phyloP scores from a whole-genome alignment of 1,284 basidiomycete species.

The Leucoagaricus sp. region DNA sequence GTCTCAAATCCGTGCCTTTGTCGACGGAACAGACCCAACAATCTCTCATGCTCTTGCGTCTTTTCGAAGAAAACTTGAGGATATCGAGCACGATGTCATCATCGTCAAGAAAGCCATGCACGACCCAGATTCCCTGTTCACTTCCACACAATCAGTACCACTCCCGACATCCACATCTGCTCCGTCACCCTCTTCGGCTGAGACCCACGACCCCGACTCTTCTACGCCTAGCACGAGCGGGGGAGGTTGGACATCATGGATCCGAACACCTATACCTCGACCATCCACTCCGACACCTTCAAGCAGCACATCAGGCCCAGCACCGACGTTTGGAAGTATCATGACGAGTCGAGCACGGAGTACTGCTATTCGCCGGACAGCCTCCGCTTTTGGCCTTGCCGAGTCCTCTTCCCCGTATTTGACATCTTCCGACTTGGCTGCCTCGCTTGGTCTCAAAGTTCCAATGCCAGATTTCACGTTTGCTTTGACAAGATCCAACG shows the following conservation, averaged over 20 bases:
- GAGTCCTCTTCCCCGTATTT: neutral
- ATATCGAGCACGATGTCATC: conserved; percentile 81
- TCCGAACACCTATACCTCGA: conserved; percentile 28
- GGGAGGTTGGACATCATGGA: conserved; percentile 60
- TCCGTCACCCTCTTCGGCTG: neutral
- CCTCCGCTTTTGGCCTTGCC: conserved; percentile 14
- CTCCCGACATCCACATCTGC: neutral
- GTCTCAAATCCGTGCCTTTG: conserved; percentile 59
- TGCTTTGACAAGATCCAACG: neutral
- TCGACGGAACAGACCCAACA: conserved; percentile 53
- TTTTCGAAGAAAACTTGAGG: conserved; percentile 65
- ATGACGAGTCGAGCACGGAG: conserved; percentile 68
- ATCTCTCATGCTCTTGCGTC: conserved; percentile 52
- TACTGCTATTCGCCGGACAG: no score
- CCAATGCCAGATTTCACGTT: conserved; percentile 53
- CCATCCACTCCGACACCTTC: conserved; percentile 13
- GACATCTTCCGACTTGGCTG: neutral
- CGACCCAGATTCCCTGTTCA: conserved; percentile 30
- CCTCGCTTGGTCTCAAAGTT: conserved; percentile 54
- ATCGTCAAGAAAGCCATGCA: conserved; percentile 60
- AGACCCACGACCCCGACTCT: neutral
- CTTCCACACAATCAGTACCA: neutral
- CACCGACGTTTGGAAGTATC: conserved; percentile 62
- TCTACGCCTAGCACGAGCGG: neutral
- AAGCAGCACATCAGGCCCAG: no score